A percentile compares a stretch with the other conserved stretches of the same genome.
These are phyloP conservation scores for Gossypium anomalum DNA, from an alignment of 345 rosid genomes.

Conservation along the genomic window DNA sequence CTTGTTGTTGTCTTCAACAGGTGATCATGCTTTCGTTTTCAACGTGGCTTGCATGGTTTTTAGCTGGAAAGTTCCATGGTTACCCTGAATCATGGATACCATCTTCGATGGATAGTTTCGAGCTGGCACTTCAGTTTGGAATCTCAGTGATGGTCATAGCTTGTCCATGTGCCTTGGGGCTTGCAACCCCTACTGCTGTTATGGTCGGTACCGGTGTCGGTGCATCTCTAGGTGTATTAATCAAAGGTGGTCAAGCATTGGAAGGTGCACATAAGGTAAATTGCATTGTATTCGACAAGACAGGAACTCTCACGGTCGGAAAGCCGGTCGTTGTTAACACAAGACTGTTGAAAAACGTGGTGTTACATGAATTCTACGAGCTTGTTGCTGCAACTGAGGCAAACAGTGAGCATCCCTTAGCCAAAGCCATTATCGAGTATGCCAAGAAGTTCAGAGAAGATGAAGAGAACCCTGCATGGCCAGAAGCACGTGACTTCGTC, in stretches of 20 bases:
- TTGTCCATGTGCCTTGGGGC: constrained; percentile 93
- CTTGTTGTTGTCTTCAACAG: constrained; percentile 29
- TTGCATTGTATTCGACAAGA: constrained; percentile 94
- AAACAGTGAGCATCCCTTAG: constrained; percentile 92
- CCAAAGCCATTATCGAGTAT: constrained; percentile 76
- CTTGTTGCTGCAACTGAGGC: constrained; percentile 88
- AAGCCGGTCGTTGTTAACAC: constrained; percentile 83
- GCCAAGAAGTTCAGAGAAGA: constrained; percentile 74
- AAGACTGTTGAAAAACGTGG: constrained; percentile 63
- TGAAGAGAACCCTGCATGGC: constrained; percentile 79
- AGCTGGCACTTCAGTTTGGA: constrained; percentile 95
- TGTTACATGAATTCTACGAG: constrained; percentile 68
- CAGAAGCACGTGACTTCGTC: constrained; percentile 66
- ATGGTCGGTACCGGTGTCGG: constrained; percentile 99
- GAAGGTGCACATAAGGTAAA: constrained; percentile 83
- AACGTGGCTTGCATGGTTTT: constrained; percentile 88
- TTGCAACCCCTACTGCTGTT: constrained; percentile 99
- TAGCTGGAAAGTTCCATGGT: constrained; percentile 73
- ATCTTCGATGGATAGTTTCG: constrained; percentile 83
- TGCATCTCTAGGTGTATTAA: constrained; percentile 89
- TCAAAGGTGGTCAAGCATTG: constrained; percentile 92
- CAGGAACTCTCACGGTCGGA: constrained; percentile 91
- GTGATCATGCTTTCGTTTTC: constrained; percentile 74
- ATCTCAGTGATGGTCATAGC: constrained; percentile 98
- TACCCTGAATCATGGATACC: constrained; percentile 94